phyloP scores from a whole-genome alignment of 2,329 filamentous ascomycete species.

The Paracamarosporium sp. region DNA sequence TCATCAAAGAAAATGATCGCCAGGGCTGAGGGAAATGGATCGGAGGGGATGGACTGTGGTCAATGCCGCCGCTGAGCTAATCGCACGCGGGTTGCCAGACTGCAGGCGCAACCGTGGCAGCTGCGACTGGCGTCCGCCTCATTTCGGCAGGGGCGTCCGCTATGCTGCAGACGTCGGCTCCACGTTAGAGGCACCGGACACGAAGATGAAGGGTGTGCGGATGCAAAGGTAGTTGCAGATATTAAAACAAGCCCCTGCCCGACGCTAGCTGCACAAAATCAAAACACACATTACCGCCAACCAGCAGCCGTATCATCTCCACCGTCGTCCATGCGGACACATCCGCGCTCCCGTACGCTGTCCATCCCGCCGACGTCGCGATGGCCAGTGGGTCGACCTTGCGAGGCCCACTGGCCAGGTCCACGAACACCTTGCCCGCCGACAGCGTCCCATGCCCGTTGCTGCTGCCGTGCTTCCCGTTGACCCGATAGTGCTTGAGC shows the following conservation, averaged over 20 bases:
- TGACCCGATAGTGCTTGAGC: constrained; percentile 71
- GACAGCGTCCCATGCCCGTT: constrained; percentile 35
- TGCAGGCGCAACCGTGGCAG: background rate
- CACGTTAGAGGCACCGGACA: background rate
- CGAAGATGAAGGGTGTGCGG: constrained; percentile 1
- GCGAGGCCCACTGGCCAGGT: constrained; percentile 73
- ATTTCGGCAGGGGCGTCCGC: constrained; percentile 7
- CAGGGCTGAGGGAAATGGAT: background rate
- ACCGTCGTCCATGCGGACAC: constrained; percentile 85
- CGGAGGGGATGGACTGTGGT: background rate
- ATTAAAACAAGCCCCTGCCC: constrained; percentile 61
- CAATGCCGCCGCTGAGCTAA: constrained; percentile 1
- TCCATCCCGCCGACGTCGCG: constrained; percentile 78
- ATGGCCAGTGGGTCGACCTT: constrained; percentile 72
- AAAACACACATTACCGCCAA: constrained; percentile 86
- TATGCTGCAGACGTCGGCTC: background rate
- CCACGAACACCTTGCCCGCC: constrained; percentile 75
- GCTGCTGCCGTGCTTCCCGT: constrained; percentile 47
- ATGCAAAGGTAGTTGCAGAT: constrained; percentile 9
- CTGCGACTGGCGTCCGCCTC: background rate
- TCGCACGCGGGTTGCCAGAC: background rate
- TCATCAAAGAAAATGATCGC: background rate
- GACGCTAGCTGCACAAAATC: constrained; percentile 82
- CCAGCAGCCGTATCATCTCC: constrained; percentile 77
- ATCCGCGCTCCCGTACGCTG: constrained; percentile 79